Evolutionary conservation across 176 grass and related monocot genomes (phyloP).

Genomic region (Avena eriantha): DNA sequence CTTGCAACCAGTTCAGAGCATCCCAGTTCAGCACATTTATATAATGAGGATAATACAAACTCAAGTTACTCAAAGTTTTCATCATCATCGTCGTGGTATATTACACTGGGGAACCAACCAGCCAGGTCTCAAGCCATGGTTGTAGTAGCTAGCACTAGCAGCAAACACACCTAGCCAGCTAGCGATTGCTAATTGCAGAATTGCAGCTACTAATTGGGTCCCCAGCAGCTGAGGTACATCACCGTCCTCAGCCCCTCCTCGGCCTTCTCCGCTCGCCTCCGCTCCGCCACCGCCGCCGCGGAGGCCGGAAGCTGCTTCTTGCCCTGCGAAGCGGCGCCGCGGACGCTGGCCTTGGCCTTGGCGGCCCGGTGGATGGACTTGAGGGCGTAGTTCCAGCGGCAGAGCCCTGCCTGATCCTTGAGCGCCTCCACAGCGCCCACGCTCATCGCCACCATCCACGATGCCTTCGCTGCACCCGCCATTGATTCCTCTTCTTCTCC

Average conservation of each 20-base stretch:
- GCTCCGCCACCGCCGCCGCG: slow-evolving; percentile 11
- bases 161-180: not conserved
- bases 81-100: not conserved
- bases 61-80: not conserved
- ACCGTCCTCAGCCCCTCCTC: slow-evolving; percentile 67
- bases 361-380: not conserved
- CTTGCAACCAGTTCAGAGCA: not conserved
- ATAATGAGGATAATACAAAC: not conserved
- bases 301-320: not conserved
- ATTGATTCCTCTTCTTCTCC: not conserved
- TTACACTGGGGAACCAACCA: not conserved
- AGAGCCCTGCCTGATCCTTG: slow-evolving; percentile 57
- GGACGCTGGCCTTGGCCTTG: slow-evolving; percentile 41
- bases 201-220: slow-evolving; percentile 43
- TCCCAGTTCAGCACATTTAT: not conserved
- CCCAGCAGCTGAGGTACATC: slow-evolving; percentile 79
- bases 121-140: not conserved
- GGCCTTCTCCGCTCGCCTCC: slow-evolving; percentile 31
- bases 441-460: slow-evolving; percentile 38
- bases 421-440: slow-evolving; percentile 59
- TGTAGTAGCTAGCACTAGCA: too few relatives aligned
- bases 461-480: not conserved
- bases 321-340: slow-evolving; percentile 32
- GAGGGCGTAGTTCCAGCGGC: slow-evolving; percentile 64
- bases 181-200: too few relatives aligned